Conservation (phyloP, 2,329 filamentous ascomycete species). For the Elsinoe fawcettii region DNA sequence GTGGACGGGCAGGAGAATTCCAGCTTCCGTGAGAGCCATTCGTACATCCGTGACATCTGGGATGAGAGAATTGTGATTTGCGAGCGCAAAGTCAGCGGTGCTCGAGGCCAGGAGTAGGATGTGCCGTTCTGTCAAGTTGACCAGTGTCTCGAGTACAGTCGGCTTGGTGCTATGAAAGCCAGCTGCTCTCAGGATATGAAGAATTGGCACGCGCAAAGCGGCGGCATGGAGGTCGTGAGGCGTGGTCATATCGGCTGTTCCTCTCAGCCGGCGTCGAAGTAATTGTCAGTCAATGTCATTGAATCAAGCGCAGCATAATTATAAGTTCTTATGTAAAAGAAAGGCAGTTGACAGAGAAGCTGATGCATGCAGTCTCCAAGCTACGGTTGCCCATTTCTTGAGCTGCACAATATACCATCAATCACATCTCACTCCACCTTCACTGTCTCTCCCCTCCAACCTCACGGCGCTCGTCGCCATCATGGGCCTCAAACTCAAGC, state of each 20-base stretch:
- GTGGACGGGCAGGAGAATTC: constrained; percentile 62
- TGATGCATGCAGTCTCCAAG: no score
- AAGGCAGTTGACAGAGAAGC: no score
- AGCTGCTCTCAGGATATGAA: constrained; percentile 85
- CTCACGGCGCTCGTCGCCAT: constrained; percentile 1
- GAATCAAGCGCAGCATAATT: neutral
- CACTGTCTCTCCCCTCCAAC: neutral
- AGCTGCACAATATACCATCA: no score
- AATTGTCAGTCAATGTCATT: neutral
- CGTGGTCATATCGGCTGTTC: constrained; percentile 15
- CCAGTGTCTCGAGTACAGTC: constrained; percentile 77
- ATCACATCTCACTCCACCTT: no score
- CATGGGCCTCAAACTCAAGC: constrained; percentile 14
- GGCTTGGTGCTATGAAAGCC: constrained; percentile 80
- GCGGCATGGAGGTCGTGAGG: constrained; percentile 54
- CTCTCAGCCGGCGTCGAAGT: neutral
- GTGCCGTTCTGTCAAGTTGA: constrained; percentile 78
- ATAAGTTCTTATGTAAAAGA: no score
- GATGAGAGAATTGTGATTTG: constrained; percentile 58
- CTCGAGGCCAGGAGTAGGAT: constrained; percentile 64
- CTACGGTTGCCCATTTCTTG: no score
- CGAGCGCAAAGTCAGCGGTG: constrained; percentile 62
- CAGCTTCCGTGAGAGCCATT: constrained; percentile 75
- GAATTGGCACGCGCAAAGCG: constrained; percentile 74
- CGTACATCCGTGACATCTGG: constrained; percentile 69